Conservation (phyloP, 176 grass and related monocot genomes). For the Rhynchospora pubera region DNA sequence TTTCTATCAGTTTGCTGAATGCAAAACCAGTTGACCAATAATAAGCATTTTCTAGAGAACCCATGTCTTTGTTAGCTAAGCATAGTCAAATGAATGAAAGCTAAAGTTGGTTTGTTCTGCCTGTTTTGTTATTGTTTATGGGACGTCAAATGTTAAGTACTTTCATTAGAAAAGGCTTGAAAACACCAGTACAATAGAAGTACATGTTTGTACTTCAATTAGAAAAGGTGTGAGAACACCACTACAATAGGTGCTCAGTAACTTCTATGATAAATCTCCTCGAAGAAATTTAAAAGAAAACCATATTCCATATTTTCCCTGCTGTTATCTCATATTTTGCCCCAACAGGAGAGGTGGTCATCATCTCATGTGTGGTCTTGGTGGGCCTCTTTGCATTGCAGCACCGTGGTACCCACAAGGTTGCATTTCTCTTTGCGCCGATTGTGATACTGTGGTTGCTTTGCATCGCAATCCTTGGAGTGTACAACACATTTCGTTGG, state of each 20-base stretch:
- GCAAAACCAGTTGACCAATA: background rate
- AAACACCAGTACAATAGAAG: background rate
- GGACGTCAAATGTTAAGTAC: background rate
- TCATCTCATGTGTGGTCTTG: slow-evolving; percentile 86
- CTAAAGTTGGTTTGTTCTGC: too few relatives aligned
- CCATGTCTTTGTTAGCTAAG: background rate
- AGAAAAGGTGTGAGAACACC: too few relatives aligned
- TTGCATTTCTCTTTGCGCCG: slow-evolving; percentile 89
- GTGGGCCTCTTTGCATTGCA: slow-evolving; percentile 94
- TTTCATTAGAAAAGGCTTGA: background rate
- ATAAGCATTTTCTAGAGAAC: slow-evolving; percentile 3
- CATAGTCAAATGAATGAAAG: background rate
- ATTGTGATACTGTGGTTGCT: slow-evolving; percentile 79
- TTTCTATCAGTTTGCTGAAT: background rate
- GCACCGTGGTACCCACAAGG: slow-evolving; percentile 87
- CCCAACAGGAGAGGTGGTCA: slow-evolving; percentile 62
- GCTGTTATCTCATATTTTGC: slow-evolving; percentile 13
- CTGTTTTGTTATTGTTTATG: background rate
- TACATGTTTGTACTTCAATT: too few relatives aligned
- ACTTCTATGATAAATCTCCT: background rate
- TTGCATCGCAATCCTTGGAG: slow-evolving; percentile 59
- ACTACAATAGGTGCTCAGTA: background rate
- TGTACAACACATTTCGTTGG: slow-evolving; percentile 87
- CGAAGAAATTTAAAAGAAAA: background rate
- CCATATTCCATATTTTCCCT: background rate